Base-by-base conservation (phyloP, 495 filamentous ascomycete species). In the Penicillium ochrochloron region DNA sequence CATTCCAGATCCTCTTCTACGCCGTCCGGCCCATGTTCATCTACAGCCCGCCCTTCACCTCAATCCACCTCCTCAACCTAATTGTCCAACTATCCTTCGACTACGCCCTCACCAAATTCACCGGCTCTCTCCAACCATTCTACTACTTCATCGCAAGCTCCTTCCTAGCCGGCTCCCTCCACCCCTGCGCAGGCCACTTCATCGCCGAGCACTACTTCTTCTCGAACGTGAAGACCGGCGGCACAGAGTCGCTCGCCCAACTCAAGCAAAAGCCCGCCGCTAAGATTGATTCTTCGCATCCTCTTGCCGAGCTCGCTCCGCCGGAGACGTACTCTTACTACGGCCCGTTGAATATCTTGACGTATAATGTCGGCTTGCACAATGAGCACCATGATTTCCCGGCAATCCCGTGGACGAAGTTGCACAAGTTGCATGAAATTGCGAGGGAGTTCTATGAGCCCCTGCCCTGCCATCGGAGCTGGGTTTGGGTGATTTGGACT, bases 171-270 rank as follows among this genome's bases (percentile, higher is more conserved):
- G 96, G 96, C 33, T 91, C 87, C 25, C 83, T 99, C 48, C 96
- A 99, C 77, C 96, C 96, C 7, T 94, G 93, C 57, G 96, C 96
- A 0, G 96, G 92, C 15, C 96, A 99, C 77, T 99, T 99, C 83
- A 98, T 99, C 77, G 93, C 95, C 62, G 96, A 99, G 78, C 96
- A 99, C 84, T 99, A 99, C 83, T 92, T 99, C 65, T 97, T 98
- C 77, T 89, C 90, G 51, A 85, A 89, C 33, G 82, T 87, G 17
- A 78, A 84, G 12, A 73, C 82, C 1, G 79, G 82, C 27, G 86
- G 86, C 23, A 84, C 84, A 17, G 79, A 90, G 67, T 88, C 90
- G 0, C 70, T 82, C 19, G 68, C 70, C 5, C 71, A 81, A 23
- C 68, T 73, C 44, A 80, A 78, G 58, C 65, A 51, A 23, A 69